These are phyloP conservation scores for Triglochin maritima DNA, from an alignment of 106 monocot species.

Conservation along the genomic window DNA sequence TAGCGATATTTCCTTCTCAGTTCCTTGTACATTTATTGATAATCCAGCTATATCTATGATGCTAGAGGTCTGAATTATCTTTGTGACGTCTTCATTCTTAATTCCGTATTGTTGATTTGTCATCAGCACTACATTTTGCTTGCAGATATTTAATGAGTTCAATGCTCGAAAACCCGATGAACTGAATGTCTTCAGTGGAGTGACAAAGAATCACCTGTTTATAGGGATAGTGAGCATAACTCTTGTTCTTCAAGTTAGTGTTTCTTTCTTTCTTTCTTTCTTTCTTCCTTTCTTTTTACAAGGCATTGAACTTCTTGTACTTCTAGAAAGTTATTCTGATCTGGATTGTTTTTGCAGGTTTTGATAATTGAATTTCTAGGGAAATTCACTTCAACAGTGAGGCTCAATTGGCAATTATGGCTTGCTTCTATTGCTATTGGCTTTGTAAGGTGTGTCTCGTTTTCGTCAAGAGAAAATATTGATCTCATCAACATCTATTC, in stretches of 20 bases:
- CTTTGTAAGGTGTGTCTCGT: conserved; percentile 36
- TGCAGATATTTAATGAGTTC: conserved; percentile 95
- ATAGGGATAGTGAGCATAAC: conserved; percentile 72
- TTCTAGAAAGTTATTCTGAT: background rate
- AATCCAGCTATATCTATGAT: background rate
- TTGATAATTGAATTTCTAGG: conserved; percentile 90
- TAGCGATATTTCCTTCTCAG: too few species aligned
- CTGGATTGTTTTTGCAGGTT: conserved; percentile 24
- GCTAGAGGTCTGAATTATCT: background rate
- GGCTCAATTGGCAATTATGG: conserved; percentile 75
- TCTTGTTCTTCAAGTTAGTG: conserved; percentile 52
- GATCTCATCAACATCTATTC: background rate
- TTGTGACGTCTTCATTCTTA: background rate
- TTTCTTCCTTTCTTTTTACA: background rate
- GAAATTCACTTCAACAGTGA: conserved; percentile 61
- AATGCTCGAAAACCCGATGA: conserved; percentile 95
- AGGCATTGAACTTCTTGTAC: background rate
- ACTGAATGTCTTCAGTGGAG: conserved; percentile 59
- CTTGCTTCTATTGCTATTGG: conserved; percentile 64
- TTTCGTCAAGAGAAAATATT: background rate
- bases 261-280: background rate
- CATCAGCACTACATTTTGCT: background rate
- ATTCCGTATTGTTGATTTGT: background rate
- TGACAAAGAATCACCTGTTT: conserved; percentile 70
- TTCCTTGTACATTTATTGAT: background rate